Conservation (phyloP, 1,284 basidiomycete genomes). For the Apiotrichum akiyoshidainum region DNA sequence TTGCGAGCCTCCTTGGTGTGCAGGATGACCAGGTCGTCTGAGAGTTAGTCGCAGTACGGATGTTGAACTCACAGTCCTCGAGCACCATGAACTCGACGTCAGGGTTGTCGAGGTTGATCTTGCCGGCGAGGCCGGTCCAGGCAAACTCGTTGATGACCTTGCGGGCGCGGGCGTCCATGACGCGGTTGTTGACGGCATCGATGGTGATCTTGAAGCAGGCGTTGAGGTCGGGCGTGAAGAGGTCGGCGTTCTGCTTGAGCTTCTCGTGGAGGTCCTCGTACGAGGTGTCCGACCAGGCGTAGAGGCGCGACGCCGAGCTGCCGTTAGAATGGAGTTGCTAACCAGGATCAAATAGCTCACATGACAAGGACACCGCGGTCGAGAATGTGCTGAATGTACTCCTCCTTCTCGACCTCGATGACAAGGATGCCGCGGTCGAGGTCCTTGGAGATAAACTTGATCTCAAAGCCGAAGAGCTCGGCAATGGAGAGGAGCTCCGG, state of each 20-base stretch:
- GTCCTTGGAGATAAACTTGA: conserved; percentile 41
- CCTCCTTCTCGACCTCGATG: conserved; percentile 65
- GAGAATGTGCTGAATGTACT: conserved; percentile 70
- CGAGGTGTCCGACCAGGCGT: conserved; percentile 58
- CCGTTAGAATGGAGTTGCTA: neutral
- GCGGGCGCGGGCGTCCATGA: conserved; percentile 13
- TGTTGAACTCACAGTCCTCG: conserved; percentile 71
- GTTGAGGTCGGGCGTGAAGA: conserved; percentile 64
- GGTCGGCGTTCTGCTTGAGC: conserved; percentile 55
- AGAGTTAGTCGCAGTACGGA: neutral
- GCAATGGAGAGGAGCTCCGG: conserved; percentile 62
- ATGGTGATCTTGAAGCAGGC: conserved; percentile 80
- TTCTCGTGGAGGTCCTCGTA: conserved; percentile 68
- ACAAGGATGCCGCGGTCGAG: conserved; percentile 61
- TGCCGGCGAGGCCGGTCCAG: conserved; percentile 70
- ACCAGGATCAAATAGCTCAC: conserved; percentile 55
- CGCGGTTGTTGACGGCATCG: conserved; percentile 61
- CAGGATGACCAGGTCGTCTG: conserved; percentile 33
- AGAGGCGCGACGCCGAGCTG: conserved; percentile 75
- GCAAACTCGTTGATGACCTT: conserved; percentile 74
- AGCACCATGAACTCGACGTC: conserved; percentile 74
- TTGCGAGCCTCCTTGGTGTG: conserved; percentile 28
- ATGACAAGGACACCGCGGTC: conserved; percentile 78
- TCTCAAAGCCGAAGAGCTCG: conserved; percentile 38
- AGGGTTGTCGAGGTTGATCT: conserved; percentile 77